phyloP scores from a whole-genome alignment of 257 asterid genomes.

The Orobanche coerulescens region DNA sequence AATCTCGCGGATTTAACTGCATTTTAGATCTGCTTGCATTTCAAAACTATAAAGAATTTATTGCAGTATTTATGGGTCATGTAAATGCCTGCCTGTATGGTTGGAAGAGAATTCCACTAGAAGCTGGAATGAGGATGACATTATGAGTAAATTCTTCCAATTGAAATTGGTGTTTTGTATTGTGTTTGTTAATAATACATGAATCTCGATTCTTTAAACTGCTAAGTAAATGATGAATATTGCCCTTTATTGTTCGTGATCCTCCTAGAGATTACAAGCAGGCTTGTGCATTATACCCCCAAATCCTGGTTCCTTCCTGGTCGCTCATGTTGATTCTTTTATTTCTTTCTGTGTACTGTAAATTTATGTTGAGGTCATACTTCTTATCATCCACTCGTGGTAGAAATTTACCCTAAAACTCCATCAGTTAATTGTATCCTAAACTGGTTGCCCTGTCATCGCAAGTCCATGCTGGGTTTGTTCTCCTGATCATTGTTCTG shows the following conservation, averaged over 20 bases:
- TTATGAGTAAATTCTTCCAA: not conserved
- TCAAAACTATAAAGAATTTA: conserved; percentile 3
- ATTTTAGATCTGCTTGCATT: conserved; percentile 22
- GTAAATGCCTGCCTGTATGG: conserved; percentile 8
- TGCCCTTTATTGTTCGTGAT: not conserved
- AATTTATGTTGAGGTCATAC: not conserved
- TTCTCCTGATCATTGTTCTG: no score
- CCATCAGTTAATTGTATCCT: no score
- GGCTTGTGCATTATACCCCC: not conserved
- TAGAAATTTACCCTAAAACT: no score
- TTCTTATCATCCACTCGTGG: no score
- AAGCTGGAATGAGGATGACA: conserved; percentile 12
- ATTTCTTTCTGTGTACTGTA: not conserved
- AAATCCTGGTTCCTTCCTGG: conserved; percentile 5
- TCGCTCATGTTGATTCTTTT: not conserved
- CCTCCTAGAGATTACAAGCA: not conserved
- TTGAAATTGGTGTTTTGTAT: not conserved
- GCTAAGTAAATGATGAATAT: not conserved
- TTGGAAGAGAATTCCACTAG: no score
- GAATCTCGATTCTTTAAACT: not conserved
- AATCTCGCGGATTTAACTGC: conserved; percentile 9
- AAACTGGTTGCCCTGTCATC: no score
- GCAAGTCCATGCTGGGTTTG: no score
- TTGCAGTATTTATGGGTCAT: conserved; percentile 5
- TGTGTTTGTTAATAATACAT: not conserved